Evolutionary conservation across 2,329 filamentous ascomycete species (phyloP), one percentile per base, ranked within the genome.

Genomic region (Colletotrichum destructivum): DNA sequence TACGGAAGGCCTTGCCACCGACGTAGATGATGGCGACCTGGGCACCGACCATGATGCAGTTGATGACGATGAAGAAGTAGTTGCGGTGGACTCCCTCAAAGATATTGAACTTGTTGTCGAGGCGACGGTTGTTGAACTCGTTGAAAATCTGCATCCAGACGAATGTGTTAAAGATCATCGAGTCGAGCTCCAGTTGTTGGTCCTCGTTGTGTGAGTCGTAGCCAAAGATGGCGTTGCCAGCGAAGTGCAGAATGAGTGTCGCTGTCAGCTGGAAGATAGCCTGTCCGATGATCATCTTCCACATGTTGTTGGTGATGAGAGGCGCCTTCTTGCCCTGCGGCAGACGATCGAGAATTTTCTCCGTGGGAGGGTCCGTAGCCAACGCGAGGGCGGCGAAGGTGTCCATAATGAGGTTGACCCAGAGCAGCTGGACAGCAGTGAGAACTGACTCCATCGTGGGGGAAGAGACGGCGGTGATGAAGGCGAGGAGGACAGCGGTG

Each of bases 91-190:
- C 78, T 11, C 88, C 88, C 75, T 90, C 86, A 63, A 91, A 87
- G 51, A 91, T 86, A 75, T 91, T 91, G 81, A 91, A 85, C 71
- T 86, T 85, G 79, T 91, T 91, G 76, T 91, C 89, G 0, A 91
- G 82, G 49, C 89, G 88, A 40, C 90, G 86, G 77, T 89, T 90
- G 80, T 92, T 92, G 82, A 91, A 88, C 79, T 91, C 86, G 79
- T 92, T 92, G 83, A 92, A 93, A 73, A 93, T 91, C 76, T 93
- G 91, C 85, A 93, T 89, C 90, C 90, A 93, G 2, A 93, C 91
- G 75, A 91, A 93, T 0, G 88, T 90, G 80, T 93, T 93, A 83
- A 93, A 93, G 57, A 93, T 87, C 69, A 92, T 84, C 0, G 90
- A 91, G 73, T 89, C 84, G 44, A 91, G 82, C 74, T 88, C 78